These are phyloP conservation scores for Dioszegia aurantiaca DNA, from an alignment of 768 basidiomycete species.

Conservation along the genomic window DNA sequence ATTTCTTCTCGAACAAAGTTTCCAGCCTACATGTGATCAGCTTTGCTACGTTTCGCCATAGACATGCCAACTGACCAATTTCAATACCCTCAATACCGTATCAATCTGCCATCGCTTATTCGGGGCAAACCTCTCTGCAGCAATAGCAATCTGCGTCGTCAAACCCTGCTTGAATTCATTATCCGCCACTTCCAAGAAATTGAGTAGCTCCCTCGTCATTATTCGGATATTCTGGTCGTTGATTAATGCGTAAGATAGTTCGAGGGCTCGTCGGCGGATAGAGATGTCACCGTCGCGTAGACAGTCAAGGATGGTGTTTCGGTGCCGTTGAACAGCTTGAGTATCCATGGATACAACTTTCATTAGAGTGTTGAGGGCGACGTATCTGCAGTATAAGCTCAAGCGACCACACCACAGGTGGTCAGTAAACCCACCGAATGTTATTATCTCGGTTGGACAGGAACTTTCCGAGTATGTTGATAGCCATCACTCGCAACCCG, in stretches of 20 bases:
- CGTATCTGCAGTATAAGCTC: slow-evolving; percentile 64
- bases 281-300: slow-evolving; percentile 98
- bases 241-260: slow-evolving; percentile 93
- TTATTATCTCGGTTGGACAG: slow-evolving; percentile 97
- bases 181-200: slow-evolving; percentile 96
- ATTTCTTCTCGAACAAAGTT: slow-evolving; percentile 98
- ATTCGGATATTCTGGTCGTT: slow-evolving; percentile 92
- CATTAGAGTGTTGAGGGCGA: slow-evolving; percentile 94
- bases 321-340: slow-evolving; percentile 94
- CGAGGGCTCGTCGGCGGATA: slow-evolving; percentile 91
- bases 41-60: neutral
- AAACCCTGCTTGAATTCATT: slow-evolving; percentile 98
- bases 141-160: slow-evolving; percentile 94
- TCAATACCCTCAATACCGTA: slow-evolving; percentile 86
- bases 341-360: slow-evolving; percentile 98
- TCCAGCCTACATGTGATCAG: slow-evolving; percentile 66
- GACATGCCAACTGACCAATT: slow-evolving; percentile 63
- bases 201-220: slow-evolving; percentile 84
- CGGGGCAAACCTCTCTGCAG: slow-evolving; percentile 93
- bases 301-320: slow-evolving; percentile 98
- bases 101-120: slow-evolving; percentile 99
- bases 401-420: neutral
- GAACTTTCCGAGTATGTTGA: slow-evolving; percentile 98
- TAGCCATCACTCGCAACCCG: slow-evolving; percentile 95
- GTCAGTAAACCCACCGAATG: slow-evolving; percentile 66